Evolutionary conservation across 2,329 filamentous ascomycete genomes (phyloP).

Genomic region (Xylariaceae sp.): DNA sequence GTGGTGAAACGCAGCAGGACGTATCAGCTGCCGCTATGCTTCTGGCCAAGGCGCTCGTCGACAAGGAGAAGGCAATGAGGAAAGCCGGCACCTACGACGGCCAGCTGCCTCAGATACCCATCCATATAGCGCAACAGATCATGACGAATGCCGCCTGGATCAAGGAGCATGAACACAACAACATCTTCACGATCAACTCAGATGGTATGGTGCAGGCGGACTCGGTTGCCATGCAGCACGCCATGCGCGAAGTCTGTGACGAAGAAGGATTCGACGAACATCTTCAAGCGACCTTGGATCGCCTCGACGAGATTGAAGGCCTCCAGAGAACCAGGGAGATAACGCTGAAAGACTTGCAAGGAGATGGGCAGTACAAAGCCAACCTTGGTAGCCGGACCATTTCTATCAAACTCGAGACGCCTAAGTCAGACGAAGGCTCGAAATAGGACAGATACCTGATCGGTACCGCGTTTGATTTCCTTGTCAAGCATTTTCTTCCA

Average conservation of each 20-base stretch:
- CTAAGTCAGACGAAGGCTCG: not conserved
- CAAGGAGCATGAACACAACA: constrained; percentile 50
- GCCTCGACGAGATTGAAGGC: constrained; percentile 49
- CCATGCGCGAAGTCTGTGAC: constrained; percentile 48
- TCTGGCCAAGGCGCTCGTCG: constrained; percentile 51
- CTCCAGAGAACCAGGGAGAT: constrained; percentile 51
- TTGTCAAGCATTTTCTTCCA: not conserved
- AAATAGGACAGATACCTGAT: not conserved
- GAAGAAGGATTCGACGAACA: constrained; percentile 48
- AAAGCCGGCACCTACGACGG: constrained; percentile 30
- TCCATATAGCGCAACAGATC: constrained; percentile 45
- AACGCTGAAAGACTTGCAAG: constrained; percentile 44
- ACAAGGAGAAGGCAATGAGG: constrained; percentile 38
- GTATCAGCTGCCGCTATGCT: constrained; percentile 53
- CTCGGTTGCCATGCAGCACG: constrained; percentile 53
- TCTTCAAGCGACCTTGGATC: constrained; percentile 47
- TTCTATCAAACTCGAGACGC: constrained; percentile 11
- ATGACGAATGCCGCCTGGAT: constrained; percentile 56
- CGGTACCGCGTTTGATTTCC: not conserved
- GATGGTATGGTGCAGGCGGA: constrained; percentile 52
- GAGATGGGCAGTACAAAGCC: constrained; percentile 19
- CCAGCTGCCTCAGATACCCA: constrained; percentile 46
- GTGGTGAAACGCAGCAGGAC: constrained; percentile 61
- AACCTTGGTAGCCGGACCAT: constrained; percentile 5
- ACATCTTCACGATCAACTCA: constrained; percentile 53